A percentile compares a stretch with the other conserved stretches of the same genome.
These are phyloP conservation scores for Solanum microdontum DNA, from an alignment of 257 asterid genomes.

Conservation along the genomic window DNA sequence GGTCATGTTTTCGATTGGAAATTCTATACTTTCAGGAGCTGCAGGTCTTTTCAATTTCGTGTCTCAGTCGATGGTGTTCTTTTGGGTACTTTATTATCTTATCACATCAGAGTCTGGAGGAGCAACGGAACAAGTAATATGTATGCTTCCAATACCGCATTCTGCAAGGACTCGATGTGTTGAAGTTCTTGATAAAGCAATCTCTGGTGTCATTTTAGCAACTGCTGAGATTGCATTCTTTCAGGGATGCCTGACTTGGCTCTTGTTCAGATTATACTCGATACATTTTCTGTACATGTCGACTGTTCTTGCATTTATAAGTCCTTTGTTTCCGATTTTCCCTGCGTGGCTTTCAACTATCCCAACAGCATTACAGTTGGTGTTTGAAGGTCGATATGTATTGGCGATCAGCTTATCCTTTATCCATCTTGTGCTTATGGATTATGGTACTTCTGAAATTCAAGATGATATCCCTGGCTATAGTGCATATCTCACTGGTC, in stretches of 20 bases:
- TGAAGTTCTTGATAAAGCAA: constrained; percentile 73
- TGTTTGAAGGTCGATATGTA: constrained; percentile 48
- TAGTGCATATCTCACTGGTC: constrained; percentile 64
- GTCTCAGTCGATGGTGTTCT: constrained; percentile 78
- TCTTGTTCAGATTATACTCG: constrained; percentile 57
- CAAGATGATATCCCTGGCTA: constrained; percentile 80
- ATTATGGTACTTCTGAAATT: constrained; percentile 65
- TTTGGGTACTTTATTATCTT: constrained; percentile 76
- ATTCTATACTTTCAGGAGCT: constrained; percentile 86
- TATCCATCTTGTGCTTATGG: constrained; percentile 58
- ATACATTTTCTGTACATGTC: constrained; percentile 82
- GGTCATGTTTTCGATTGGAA: constrained; percentile 42
- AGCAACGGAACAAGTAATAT: constrained; percentile 80
- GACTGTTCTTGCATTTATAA: constrained; percentile 52
- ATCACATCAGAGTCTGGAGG: constrained; percentile 94
- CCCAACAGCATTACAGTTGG: constrained; percentile 54
- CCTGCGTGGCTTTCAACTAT: constrained; percentile 53
- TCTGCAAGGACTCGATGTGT: constrained; percentile 66
- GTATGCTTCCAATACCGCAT: constrained; percentile 65
- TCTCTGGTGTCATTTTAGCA: constrained; percentile 76
- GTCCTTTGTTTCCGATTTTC: constrained; percentile 51
- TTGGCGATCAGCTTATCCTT: constrained; percentile 32
- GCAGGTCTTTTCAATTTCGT: constrained; percentile 66
- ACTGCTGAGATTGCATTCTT: constrained; percentile 81
- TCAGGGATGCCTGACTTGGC: constrained; percentile 96